These are phyloP conservation scores for Botrytis fragariae DNA, from an alignment of 2,329 filamentous ascomycete genomes.

Conservation along the genomic window DNA sequence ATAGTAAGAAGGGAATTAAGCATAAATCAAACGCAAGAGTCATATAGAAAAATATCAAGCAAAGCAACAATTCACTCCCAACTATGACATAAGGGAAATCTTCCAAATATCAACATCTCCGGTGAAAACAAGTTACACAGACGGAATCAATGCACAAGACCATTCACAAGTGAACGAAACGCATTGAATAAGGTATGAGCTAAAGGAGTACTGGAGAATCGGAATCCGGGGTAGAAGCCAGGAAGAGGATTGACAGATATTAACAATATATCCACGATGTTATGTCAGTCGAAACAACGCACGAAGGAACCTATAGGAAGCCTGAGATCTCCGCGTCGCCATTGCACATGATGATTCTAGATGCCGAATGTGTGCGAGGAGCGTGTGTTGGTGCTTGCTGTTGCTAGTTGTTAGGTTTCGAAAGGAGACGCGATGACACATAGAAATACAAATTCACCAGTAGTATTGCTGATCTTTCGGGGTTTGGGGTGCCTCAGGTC, in stretches of 20 bases:
- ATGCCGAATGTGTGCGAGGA: slow-evolving; percentile 1
- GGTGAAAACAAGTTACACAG: neutral
- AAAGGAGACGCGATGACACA: slow-evolving; percentile 15
- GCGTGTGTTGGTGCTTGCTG: neutral
- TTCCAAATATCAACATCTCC: slow-evolving; percentile 13
- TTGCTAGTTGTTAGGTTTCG: neutral
- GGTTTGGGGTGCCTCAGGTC: neutral
- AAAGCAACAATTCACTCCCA: neutral
- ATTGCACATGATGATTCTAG: neutral
- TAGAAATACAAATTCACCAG: neutral
- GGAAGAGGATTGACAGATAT: neutral
- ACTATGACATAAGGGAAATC: slow-evolving; percentile 14
- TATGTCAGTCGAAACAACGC: neutral
- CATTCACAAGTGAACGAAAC: neutral
- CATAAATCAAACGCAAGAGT: neutral
- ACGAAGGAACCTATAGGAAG: neutral
- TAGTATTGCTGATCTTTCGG: neutral
- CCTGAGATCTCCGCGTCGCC: neutral
- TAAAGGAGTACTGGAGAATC: neutral
- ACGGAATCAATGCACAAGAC: neutral
- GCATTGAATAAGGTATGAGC: neutral
- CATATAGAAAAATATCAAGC: neutral
- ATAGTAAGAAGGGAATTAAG: neutral
- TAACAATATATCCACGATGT: slow-evolving; percentile 1
- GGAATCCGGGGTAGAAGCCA: slow-evolving; percentile 8